These are phyloP conservation scores for Cucurbitaria berberidis DNA, from an alignment of 2,329 filamentous ascomycete genomes.

Conservation along the genomic window DNA sequence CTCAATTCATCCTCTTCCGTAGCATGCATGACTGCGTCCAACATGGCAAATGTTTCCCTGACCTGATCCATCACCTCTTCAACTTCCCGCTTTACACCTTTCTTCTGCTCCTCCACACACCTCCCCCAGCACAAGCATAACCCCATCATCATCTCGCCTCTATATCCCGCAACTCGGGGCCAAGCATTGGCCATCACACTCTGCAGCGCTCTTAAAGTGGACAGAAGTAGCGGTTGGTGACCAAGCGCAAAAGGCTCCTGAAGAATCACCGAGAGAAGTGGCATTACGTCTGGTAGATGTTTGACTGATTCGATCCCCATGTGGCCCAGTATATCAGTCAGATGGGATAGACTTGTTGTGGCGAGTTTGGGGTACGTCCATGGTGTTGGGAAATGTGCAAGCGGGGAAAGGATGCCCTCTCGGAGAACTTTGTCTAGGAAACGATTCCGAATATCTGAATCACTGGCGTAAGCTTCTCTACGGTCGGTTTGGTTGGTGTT, in stretches of 20 bases:
- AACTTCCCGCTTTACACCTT: constrained; percentile 20
- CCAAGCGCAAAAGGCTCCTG: constrained; percentile 70
- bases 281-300: constrained; percentile 72
- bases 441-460: constrained; percentile 6
- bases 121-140: constrained; percentile 52
- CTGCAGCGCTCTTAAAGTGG: constrained; percentile 62
- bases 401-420: constrained; percentile 52
- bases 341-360: constrained; percentile 60
- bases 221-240: constrained; percentile 60
- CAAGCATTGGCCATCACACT: constrained; percentile 68
- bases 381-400: constrained; percentile 60
- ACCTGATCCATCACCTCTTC: constrained; percentile 21
- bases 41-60: constrained; percentile 34
- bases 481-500: constrained; percentile 13
- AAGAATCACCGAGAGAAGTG: constrained; percentile 69
- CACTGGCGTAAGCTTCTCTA: not conserved
- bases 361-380: constrained; percentile 63
- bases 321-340: constrained; percentile 58
- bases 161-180: constrained; percentile 69
- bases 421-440: constrained; percentile 55
- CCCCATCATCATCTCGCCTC: constrained; percentile 68
- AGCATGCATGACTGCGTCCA: constrained; percentile 30
- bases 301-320: constrained; percentile 69
- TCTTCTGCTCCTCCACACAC: constrained; percentile 28
- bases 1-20: constrained; percentile 15